Conservation (phyloP, 495 filamentous ascomycete species). For the Penicillium waksmanii region DNA sequence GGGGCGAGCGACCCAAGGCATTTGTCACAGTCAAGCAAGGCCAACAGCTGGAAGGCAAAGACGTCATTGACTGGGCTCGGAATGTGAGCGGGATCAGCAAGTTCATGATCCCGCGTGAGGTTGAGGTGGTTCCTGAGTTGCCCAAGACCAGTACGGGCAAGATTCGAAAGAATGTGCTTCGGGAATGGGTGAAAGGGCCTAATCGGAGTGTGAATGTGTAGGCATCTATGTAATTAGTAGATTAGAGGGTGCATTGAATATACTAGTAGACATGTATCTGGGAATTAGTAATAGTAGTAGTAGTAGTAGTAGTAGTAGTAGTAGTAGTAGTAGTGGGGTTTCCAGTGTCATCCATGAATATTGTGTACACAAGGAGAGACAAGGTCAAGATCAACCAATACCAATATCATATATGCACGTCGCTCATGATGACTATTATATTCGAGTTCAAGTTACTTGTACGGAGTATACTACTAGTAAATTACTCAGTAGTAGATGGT, state of each 20-base stretch:
- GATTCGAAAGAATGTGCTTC: slow-evolving; percentile 89
- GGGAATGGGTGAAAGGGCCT: slow-evolving; percentile 77
- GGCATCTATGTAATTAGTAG: not conserved
- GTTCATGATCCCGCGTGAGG: slow-evolving; percentile 95
- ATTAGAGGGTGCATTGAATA: no score
- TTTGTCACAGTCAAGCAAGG: slow-evolving; percentile 80
- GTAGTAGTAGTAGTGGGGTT: no score
- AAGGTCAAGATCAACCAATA: no score
- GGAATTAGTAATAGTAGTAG: no score
- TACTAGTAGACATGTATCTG: no score
- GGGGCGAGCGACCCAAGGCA: slow-evolving; percentile 94
- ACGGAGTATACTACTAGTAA: no score
- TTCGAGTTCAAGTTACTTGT: no score
- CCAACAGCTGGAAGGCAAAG: slow-evolving; percentile 61
- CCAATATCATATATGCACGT: no score
- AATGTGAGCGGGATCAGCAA: slow-evolving; percentile 76
- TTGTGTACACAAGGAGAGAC: no score
- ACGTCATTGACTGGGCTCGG: slow-evolving; percentile 87
- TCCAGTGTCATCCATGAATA: no score
- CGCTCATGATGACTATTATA: no score
- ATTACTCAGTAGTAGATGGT: not conserved
- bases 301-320: no score
- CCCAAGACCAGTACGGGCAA: slow-evolving; percentile 98
- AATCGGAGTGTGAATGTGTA: not conserved
- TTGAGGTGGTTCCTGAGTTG: slow-evolving; percentile 83